Base-by-base conservation (phyloP, 2,329 filamentous ascomycete species). In the Phyllosticta paracitricarpa region DNA sequence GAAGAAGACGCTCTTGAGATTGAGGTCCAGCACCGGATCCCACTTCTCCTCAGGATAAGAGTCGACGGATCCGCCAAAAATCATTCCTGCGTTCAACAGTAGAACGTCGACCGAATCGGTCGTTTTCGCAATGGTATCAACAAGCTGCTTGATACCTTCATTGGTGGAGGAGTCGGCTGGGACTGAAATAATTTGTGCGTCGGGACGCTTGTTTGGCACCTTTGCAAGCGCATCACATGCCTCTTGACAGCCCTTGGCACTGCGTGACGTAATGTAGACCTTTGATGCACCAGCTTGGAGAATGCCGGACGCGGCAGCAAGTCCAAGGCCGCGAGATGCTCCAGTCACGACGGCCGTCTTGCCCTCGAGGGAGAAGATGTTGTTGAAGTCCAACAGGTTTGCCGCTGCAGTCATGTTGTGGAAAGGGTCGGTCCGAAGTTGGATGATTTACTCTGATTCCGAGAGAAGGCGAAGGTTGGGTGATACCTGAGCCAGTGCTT, bases 1-100 rank as follows among this genome's bases (percentile, higher is more conserved):
- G 58, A 75, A 75, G 66, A 75, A 75, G 17, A 75, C 69, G 6
- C 73, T 71, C n/a, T 72, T 64, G 10, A 76, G 72, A 53, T 76
- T 76, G 54, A 76, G 59, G 61, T 75, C 73, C 19, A 76, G 63
- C 22, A 75, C 69, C 61, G 75, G 74, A 63, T 71, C 63, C 54
- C 66, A 72, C 25, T 68, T 65, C 67, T 66, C 12, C 62, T 75
- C 73, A 51, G 71, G 70, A 7, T 70, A 71, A 2, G 67, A 65
- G 26, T 76, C 73, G 62, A 76, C 74, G 2, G 72, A 70, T 1
- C 71, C 73, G 19, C 73, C 73, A 69, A 72, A 75, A 3, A 71
- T 74, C 8, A 72, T 70, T 14, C 74, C 74, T 9, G 74, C 74
- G 61, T 76, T 76, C 57, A 70, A 70, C 14, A 76, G 70, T 2